These are phyloP conservation scores for Marsdenia floribunda DNA, from an alignment of 257 asterid genomes.

Conservation along the genomic window DNA sequence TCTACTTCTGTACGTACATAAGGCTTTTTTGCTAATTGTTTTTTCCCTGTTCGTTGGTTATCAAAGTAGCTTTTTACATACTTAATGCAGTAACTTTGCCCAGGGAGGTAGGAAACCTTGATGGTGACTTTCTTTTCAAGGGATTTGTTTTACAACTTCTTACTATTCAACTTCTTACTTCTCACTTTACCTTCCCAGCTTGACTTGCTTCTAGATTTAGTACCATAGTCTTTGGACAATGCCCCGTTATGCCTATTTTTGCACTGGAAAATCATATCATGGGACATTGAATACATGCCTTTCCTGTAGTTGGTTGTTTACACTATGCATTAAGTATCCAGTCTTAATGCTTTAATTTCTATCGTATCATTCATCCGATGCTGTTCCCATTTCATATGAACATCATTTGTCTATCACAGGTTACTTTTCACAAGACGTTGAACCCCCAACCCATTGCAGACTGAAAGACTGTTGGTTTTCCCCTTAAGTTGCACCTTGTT, in stretches of 20 bases:
- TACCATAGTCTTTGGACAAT: not conserved
- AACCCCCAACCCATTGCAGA: conserved; percentile 18
- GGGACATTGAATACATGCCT: not conserved
- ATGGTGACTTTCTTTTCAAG: no score
- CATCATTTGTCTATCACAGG: conserved; percentile 40
- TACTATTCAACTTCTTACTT: not conserved
- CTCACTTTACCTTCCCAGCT: not conserved
- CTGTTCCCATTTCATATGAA: not conserved
- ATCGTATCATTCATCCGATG: not conserved
- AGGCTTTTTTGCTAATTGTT: conserved; percentile 5
- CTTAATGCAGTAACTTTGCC: no score
- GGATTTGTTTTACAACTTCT: not conserved
- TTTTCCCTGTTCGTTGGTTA: conserved; percentile 1
- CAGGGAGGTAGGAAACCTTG: not conserved
- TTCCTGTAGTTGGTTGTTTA: not conserved
- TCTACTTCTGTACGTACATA: conserved; percentile 77
- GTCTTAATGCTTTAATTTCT: not conserved
- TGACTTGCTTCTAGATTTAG: not conserved
- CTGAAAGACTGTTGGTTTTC: conserved; percentile 1
- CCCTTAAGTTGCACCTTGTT: not conserved
- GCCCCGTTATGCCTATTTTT: not conserved
- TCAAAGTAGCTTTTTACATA: not conserved
- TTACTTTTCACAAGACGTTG: conserved; percentile 79
- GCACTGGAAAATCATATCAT: not conserved
- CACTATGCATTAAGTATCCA: not conserved